These are phyloP conservation scores for Penicillium verhagenii DNA, from an alignment of 495 filamentous ascomycete genomes.

Conservation along the genomic window DNA sequence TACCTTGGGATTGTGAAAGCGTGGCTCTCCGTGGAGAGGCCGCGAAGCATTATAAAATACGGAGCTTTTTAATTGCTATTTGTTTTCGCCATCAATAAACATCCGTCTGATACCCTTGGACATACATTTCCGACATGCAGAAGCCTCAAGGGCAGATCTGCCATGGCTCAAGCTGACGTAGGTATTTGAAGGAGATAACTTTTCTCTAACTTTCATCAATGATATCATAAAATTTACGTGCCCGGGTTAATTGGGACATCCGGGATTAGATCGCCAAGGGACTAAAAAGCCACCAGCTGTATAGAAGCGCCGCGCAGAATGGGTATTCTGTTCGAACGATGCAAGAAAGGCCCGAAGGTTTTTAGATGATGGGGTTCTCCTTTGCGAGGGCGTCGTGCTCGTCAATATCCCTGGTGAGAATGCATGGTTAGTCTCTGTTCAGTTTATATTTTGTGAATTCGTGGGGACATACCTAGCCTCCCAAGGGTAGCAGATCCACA, in stretches of 20 bases:
- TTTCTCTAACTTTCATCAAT: slow-evolving; percentile 33
- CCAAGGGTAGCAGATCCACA: slow-evolving; percentile 99
- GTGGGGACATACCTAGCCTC: slow-evolving; percentile 70
- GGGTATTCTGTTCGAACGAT: slow-evolving; percentile 22
- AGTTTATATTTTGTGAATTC: neutral
- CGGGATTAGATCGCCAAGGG: slow-evolving; percentile 10
- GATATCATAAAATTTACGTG: slow-evolving; percentile 28
- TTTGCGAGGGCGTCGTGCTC: slow-evolving; percentile 78
- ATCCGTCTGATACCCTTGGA: slow-evolving; percentile 24
- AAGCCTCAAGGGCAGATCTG: neutral
- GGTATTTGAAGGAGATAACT: slow-evolving; percentile 9
- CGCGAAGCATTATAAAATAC: slow-evolving; percentile 8
- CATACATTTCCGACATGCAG: neutral
- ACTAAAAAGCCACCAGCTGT: slow-evolving; percentile 12
- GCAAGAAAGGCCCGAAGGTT: slow-evolving; percentile 7
- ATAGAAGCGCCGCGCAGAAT: slow-evolving; percentile 24
- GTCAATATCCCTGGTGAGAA: slow-evolving; percentile 85
- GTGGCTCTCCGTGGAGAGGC: neutral
- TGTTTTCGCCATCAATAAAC: slow-evolving; percentile 18
- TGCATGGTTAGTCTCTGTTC: slow-evolving; percentile 8
- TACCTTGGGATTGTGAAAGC: neutral
- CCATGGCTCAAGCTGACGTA: neutral
- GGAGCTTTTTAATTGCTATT: slow-evolving; percentile 17
- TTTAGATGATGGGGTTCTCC: slow-evolving; percentile 45
- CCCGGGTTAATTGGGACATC: slow-evolving; percentile 11